Base-by-base conservation (phyloP, 805 yeast genomes). In the Suhomyces faveliae region DNA sequence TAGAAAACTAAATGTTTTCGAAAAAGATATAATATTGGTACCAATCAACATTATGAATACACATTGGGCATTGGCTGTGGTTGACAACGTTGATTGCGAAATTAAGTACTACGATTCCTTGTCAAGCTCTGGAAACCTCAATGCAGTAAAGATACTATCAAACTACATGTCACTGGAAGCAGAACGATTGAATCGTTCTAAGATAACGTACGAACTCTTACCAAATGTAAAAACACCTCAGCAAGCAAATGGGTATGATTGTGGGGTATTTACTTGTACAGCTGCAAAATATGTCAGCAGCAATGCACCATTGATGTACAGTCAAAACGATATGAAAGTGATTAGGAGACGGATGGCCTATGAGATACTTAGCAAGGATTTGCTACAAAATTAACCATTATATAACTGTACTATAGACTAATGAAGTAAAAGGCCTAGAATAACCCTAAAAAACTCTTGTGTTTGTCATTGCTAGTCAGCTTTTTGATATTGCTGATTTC, bases 211-310 rank as follows among this genome's bases (percentile, higher is more conserved):
- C 46, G 42, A 54, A 15, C 52, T 71, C 4, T 25, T 50, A 21
- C 63, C 70, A 1, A 59, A 61, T 35, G 45, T 58, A 30, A 56
- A 61, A 20, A 63, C 91, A 38, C 98, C 99, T 1, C 88, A 85
- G 55, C 99, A 94, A 62, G 71, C 76, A 22, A 94, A 94, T 61
- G 97, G 97, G 0, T 88, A 63, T 55, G 99, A 94, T 65, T 94
- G 99, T 71, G 99, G 99, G 6, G 96, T 92, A 2, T 94, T 91
- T 60, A 79, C 95, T 2, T 86, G 97, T 64, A 80, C 90, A 47
- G 85, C 83, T 41, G 88, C 87, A 1, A 78, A 81, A 42, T 83
- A 77, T 40, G 57, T 89, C 37, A 68, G 91, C 0, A 68, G 79
- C 29, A 78, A 73, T 4, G 62, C 64, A 21, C 74, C 74, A 0